Evolutionary conservation across 345 rosid genomes (phyloP), one percentile per base, ranked within the genome.

Genomic region (Orychophragmus violaceus): DNA sequence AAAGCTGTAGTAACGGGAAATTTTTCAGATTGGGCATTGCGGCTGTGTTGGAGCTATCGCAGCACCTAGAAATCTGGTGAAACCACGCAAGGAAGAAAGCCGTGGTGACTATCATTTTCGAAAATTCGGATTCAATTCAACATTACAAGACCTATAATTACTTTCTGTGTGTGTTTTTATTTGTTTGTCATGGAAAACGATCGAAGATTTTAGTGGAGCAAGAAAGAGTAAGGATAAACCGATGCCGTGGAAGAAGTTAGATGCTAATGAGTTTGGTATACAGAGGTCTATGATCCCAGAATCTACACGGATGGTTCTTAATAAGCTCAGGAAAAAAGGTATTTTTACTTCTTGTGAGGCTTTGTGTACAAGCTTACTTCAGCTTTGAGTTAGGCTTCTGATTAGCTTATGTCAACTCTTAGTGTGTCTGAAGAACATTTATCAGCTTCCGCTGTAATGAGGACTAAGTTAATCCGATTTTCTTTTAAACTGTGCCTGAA

Each of bases 211-310:
- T 59, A 59, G 62, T 50, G 61, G 67, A 66, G 72, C 17, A 32
- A 8, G 70, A 28, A 67, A 16, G 9, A 68, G 71, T 36, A 72
- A 70, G 52, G 76, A 64, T 16, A 71, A 76, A 28, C 24, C 29
- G 36, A 60, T 67, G 14, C 24, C 59, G 19, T 84, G 84, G 85
- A 83, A 76, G 80, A 83, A 80, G 64, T 65, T 80, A 71, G 77
- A 71, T 52, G 83, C 90, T 64, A 69, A 63, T 53, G 88, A 83
- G 5, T 80, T 87, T 62, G 94, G 88, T 30, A 83, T 87, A 25
- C 81, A 76, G 48, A 77, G 72, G 66, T 77, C 87, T 7, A 85
- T 78, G 87, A 79, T 87, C n/a, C 64, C 90, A 19, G 78, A 68
- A 57, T 81, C 90, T 50, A 80, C 86, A 0, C 76, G 82, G 35